Evolutionary conservation across 2,329 filamentous ascomycete species (phyloP), one percentile per base, ranked within the genome.

Genomic region (Pyrenophora graminea): DNA sequence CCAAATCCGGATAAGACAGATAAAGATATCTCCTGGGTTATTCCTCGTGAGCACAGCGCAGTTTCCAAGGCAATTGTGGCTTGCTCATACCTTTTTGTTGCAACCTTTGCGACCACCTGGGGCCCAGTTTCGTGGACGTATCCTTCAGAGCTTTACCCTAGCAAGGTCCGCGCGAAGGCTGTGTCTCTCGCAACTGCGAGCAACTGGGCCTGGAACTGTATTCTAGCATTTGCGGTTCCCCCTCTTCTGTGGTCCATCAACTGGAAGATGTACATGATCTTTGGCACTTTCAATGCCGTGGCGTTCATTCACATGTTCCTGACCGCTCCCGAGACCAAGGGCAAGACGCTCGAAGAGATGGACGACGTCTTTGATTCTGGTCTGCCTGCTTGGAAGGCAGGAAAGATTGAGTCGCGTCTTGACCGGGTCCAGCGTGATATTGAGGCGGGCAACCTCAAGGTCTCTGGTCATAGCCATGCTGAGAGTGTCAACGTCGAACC

Each of bases 21-120:
- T 48, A 77, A 72, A 27, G 67, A 74, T 41, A 80, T 85, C 30
- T 81, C 80, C n/a, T 86, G 83, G 83, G 74, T 84, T 17, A 76
- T 86, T 30, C 65, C 76, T 34, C 69, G 78, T 49, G 80, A 82
- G 57, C 73, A 77, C 2, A 66, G 76, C 0, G 79, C 82, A 1
- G 72, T 70, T 2, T 85, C 85, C 2, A 82, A 82, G 51, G 87
- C 79, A 3, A 73, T 80, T 8, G 74, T 77, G 1, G 77, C 77
- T 8, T 75, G 68, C 64, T 76, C 69, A 15, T 77, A 72, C 49
- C 67, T 79, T 33, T 75, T 77, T 53, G 75, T 77, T 8, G 75
- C 75, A n/a, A 72, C 70, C 2, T 76, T 76, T 45, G 75, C 75
- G 0, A 73, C 75, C 0, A 76, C 73, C 15, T 77, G 73, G 73